These are phyloP conservation scores for Heliamphora pulchella DNA, from an alignment of 179 eudicot genomes.

Conservation along the genomic window DNA sequence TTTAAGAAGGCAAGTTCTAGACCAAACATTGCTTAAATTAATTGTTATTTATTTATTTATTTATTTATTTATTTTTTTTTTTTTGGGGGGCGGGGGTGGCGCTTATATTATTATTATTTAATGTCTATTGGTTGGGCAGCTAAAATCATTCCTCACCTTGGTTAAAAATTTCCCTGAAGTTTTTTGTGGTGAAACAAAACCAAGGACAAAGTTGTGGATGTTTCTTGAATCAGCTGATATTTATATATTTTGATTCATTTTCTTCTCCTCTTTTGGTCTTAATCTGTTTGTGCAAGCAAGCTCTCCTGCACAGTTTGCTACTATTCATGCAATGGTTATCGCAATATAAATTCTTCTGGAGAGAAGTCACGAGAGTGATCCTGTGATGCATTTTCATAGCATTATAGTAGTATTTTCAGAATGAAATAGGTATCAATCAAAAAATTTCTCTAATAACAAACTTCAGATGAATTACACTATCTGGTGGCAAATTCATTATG, in stretches of 20 bases:
- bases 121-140: no score
- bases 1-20: conserved; percentile 56
- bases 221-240: not conserved
- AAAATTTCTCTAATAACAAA: no score
- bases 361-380: no score
- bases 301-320: no score
- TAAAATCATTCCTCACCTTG: no score
- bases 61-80: not conserved
- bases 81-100: no score
- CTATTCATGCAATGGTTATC: no score
- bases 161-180: not conserved
- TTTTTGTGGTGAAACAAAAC: not conserved
- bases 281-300: not conserved
- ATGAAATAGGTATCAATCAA: no score
- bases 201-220: not conserved
- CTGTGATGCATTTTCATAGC: no score
- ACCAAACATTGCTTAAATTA: not conserved
- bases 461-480: not conserved
- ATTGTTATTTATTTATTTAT: not conserved
- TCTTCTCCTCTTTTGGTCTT: not conserved
- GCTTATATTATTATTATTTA: no score
- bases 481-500: not conserved
- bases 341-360: no score
- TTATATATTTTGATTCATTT: not conserved
- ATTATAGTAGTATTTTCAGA: no score